Evolutionary conservation across 2,329 filamentous ascomycete species (phyloP).

Genomic region (Colletotrichum sp.): DNA sequence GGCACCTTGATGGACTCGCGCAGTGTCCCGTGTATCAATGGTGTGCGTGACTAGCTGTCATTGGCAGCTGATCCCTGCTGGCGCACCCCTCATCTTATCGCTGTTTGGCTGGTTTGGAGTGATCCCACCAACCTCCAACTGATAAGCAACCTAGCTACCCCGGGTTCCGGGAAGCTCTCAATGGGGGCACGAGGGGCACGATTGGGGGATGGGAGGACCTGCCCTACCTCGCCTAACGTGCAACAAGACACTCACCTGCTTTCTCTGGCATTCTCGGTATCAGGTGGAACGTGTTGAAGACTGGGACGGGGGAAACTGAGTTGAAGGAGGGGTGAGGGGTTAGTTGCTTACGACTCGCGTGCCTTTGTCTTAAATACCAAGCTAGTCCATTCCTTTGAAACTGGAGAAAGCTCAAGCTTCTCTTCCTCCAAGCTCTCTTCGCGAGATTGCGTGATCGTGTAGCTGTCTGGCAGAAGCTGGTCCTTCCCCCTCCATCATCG

Average conservation of each 20-base stretch:
- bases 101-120: constrained; percentile 7
- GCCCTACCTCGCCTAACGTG: background rate
- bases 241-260: background rate
- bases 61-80: constrained; percentile 9
- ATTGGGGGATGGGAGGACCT: background rate
- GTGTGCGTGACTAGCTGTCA: background rate
- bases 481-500: background rate
- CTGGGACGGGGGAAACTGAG: background rate
- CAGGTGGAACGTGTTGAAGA: background rate
- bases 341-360: constrained; percentile 5
- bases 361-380: constrained; percentile 3
- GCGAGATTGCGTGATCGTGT: constrained; percentile 1
- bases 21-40: background rate
- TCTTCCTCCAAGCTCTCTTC: background rate
- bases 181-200: background rate
- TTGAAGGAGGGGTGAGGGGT: background rate
- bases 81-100: background rate
- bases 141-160: constrained; percentile 1
- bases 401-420: background rate
- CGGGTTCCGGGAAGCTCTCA: constrained; percentile 1
- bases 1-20: constrained; percentile 5
- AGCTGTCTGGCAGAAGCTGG: background rate
- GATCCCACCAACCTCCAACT: background rate
- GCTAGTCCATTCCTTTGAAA: background rate
- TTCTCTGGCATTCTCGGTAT: constrained; percentile 4